These are phyloP conservation scores for Ustilago lituana DNA, from an alignment of 1,284 basidiomycete genomes.

Conservation along the genomic window DNA sequence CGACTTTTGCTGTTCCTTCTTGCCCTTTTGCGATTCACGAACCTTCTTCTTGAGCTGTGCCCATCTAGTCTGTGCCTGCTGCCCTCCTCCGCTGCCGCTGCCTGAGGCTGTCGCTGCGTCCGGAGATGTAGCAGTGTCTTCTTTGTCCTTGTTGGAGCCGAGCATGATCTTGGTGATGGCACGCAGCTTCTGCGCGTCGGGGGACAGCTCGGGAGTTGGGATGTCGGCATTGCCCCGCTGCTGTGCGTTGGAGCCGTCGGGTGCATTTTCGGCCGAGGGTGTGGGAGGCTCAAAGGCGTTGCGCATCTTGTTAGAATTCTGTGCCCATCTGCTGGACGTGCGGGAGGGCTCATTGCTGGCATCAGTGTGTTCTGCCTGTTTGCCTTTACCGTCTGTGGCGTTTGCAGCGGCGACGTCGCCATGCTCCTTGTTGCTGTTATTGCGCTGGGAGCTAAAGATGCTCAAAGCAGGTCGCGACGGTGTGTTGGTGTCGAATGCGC, in stretches of 20 bases:
- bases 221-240: slow-evolving; percentile 13
- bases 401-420: slow-evolving; percentile 14
- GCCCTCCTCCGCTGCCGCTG: slow-evolving; percentile 10
- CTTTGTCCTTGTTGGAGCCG: slow-evolving; percentile 20
- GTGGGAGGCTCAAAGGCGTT: slow-evolving; percentile 42
- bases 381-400: slow-evolving; percentile 10
- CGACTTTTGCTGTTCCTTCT: slow-evolving; percentile 43
- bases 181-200: slow-evolving; percentile 37
- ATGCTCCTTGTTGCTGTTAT: slow-evolving; percentile 12
- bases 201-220: slow-evolving; percentile 39
- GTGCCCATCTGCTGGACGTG: slow-evolving; percentile 31
- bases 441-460: slow-evolving; percentile 21
- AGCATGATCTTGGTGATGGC: slow-evolving; percentile 58
- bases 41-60: slow-evolving; percentile 52
- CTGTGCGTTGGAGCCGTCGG: slow-evolving; percentile 1
- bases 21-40: slow-evolving; percentile 46
- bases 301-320: slow-evolving; percentile 45
- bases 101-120: slow-evolving; percentile 10
- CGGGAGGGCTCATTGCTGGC: slow-evolving; percentile 13
- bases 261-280: slow-evolving; percentile 19
- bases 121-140: slow-evolving; percentile 6
- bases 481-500: slow-evolving; percentile 21
- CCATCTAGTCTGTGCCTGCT: slow-evolving; percentile 40
- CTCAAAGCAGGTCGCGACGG: slow-evolving; percentile 25
- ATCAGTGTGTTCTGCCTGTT: slow-evolving; percentile 7